phyloP scores from a whole-genome alignment of 2,329 filamentous ascomycete species.

The Gaeumannomyces tritici region DNA sequence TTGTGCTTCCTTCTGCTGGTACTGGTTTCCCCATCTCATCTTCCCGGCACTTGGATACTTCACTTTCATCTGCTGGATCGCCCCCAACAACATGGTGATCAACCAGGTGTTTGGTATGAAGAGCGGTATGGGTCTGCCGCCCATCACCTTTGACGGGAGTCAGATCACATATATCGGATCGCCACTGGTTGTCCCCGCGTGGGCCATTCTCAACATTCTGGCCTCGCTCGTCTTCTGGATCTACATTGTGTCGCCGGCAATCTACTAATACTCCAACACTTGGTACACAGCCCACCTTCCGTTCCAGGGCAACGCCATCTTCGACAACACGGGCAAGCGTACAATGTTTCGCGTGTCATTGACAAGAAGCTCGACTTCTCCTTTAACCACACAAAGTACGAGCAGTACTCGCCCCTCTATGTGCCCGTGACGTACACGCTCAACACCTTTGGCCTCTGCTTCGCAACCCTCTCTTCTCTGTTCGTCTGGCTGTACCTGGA shows the following conservation, averaged over 20 bases:
- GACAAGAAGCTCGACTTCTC: conserved; percentile 25
- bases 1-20: conserved; percentile 40
- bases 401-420: conserved; percentile 41
- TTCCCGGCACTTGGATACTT: conserved; percentile 53
- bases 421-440: conserved; percentile 32
- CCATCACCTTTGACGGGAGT: conserved; percentile 58
- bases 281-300: conserved; percentile 44
- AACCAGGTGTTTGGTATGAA: conserved; percentile 58
- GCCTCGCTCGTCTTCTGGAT: conserved; percentile 37
- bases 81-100: conserved; percentile 47
- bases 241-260: conserved; percentile 29
- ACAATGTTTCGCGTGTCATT: conserved; percentile 39
- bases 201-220: conserved; percentile 37
- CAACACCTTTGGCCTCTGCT: conserved; percentile 41
- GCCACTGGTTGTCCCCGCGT: conserved; percentile 28
- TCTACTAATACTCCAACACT: conserved; percentile 38
- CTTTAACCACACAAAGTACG: conserved; percentile 38
- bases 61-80: conserved; percentile 52
- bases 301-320: conserved; percentile 40
- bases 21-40: conserved; percentile 54
- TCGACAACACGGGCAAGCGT: conserved; percentile 40
- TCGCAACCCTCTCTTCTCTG: conserved; percentile 35
- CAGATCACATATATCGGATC: conserved; percentile 43
- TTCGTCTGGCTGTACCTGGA: conserved; percentile 39
- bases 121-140: conserved; percentile 50